Evolutionary conservation across 352 stramenopile genomes (phyloP).

Genomic region (Globisporangium alternatum): DNA sequence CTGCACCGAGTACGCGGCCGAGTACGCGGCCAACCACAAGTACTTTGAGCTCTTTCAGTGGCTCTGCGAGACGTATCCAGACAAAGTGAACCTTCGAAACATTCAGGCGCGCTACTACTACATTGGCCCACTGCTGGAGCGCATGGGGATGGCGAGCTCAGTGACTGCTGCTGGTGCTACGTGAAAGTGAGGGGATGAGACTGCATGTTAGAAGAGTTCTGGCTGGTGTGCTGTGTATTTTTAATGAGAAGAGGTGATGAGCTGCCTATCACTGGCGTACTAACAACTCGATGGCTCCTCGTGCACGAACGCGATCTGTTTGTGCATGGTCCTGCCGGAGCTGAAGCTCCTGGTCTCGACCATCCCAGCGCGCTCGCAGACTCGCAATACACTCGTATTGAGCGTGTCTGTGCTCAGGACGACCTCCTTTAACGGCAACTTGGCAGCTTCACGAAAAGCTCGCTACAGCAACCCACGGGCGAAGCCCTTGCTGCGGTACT

Average conservation of each 20-base stretch:
- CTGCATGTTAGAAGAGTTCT: too few species aligned
- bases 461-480: background rate
- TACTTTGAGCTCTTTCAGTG: constrained; percentile 16
- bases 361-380: constrained; percentile 21
- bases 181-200: too few species aligned
- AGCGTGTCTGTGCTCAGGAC: constrained; percentile 17
- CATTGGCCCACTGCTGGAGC: constrained; percentile 8
- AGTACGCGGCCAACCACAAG: constrained; percentile 16
- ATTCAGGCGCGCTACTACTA: constrained; percentile 18
- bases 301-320: background rate
- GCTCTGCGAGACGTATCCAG: constrained; percentile 8
- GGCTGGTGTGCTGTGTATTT: background rate
- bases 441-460: background rate
- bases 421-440: background rate
- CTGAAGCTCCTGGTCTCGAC: constrained; percentile 11
- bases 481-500: background rate
- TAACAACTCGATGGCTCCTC: background rate
- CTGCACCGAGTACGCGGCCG: constrained; percentile 15
- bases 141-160: constrained; percentile 1
- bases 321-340: background rate
- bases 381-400: constrained; percentile 17
- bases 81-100: constrained; percentile 17
- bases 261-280: background rate
- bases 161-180: background rate
- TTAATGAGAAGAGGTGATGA: background rate